Evolutionary conservation across 768 basidiomycete species (phyloP).

Genomic region (Lactifluus subvellereus): DNA sequence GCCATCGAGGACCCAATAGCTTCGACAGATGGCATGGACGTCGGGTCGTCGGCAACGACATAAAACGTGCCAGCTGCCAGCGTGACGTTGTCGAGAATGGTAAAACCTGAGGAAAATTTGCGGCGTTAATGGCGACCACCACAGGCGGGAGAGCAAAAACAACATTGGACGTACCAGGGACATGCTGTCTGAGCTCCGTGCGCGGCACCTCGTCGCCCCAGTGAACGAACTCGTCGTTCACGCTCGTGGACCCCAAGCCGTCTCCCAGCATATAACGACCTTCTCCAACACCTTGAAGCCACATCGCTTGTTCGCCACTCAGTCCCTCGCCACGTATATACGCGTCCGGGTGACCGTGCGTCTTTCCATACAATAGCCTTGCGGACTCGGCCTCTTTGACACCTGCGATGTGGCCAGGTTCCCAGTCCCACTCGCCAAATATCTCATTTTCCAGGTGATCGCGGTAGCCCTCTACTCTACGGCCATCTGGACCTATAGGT

Average conservation of each 20-base stretch:
- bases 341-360: conserved; percentile 26
- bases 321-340: conserved; percentile 41
- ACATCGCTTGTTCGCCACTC: conserved; percentile 26
- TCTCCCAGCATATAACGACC: conserved; percentile 25
- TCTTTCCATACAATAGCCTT: conserved; percentile 34
- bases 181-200: conserved; percentile 55
- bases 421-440: conserved; percentile 67
- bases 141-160: neutral
- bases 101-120: conserved; percentile 52
- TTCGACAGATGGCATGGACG: conserved; percentile 51
- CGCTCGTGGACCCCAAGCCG: conserved; percentile 30
- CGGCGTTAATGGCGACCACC: conserved; percentile 2
- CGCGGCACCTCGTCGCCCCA: conserved; percentile 55
- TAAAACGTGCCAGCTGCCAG: conserved; percentile 67
- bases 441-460: conserved; percentile 57
- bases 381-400: conserved; percentile 44
- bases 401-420: conserved; percentile 51
- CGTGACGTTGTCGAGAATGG: conserved; percentile 77
- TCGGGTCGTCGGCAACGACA: conserved; percentile 62
- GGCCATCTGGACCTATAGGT: conserved; percentile 43
- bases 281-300: conserved; percentile 25
- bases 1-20: conserved; percentile 42
- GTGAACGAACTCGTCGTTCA: conserved; percentile 47
- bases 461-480: conserved; percentile 46
- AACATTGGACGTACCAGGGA: conserved; percentile 45